Percentiles rank a stretch among this genome's conserved stretches.
Conservation (phyloP, 2,329 filamentous ascomycete genomes). For the Alternaria sp. region DNA sequence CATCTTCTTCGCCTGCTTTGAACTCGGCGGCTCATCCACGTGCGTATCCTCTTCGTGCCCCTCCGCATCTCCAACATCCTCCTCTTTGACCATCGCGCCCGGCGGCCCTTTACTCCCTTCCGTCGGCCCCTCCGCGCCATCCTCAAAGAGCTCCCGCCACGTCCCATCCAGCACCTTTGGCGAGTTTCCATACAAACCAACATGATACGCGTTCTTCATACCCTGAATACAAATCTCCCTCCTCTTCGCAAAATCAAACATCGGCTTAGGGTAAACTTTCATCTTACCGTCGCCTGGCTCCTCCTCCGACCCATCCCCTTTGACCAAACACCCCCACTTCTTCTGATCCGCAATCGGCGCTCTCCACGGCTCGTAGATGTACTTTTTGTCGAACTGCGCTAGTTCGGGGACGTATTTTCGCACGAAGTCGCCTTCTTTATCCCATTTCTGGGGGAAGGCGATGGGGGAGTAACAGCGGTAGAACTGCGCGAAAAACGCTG, state of each 20-base stretch:
- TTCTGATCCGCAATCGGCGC: constrained; percentile 72
- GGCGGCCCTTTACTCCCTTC: constrained; percentile 48
- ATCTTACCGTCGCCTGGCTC: constrained; percentile 51
- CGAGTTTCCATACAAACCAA: constrained; percentile 70
- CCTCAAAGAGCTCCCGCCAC: constrained; percentile 59
- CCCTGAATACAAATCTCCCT: constrained; percentile 67
- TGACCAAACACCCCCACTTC: constrained; percentile 68
- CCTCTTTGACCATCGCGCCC: constrained; percentile 45
- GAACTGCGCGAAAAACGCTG: constrained; percentile 76
- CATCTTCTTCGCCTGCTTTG: constrained; percentile 23
- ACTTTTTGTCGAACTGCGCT: constrained; percentile 66
- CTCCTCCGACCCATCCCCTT: constrained; percentile 47
- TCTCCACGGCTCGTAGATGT: constrained; percentile 82
- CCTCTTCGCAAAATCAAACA: constrained; percentile 75
- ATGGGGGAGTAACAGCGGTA: constrained; percentile 74
- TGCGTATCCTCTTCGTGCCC: constrained; percentile 17
- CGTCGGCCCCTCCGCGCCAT: constrained; percentile 55
- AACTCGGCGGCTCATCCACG: constrained; percentile 8
- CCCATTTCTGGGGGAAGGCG: constrained; percentile 77
- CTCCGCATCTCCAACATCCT: constrained; percentile 22
- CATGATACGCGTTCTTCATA: constrained; percentile 73
- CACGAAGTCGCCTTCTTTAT: constrained; percentile 70
- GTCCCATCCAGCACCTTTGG: constrained; percentile 66
- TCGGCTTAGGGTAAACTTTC: constrained; percentile 70
- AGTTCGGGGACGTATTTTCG: constrained; percentile 72